A percentile compares a stretch with the other conserved stretches of the same genome.
Evolutionary conservation across 305 asterid species (phyloP).

Genomic region (Plantago coronopus): DNA sequence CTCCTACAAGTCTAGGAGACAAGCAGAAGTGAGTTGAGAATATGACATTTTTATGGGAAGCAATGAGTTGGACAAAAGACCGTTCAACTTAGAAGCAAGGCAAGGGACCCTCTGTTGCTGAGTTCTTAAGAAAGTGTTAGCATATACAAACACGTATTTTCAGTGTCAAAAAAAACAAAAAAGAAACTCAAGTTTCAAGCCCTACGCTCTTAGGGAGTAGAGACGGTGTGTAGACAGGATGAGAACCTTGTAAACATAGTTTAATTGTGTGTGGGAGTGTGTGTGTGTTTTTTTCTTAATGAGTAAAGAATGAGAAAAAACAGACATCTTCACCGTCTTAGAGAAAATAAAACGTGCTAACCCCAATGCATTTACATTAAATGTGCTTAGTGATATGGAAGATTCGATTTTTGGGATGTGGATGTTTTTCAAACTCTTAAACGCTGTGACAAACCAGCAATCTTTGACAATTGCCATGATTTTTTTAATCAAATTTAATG

Average conservation of each 20-base stretch:
- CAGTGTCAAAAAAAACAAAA: conserved; percentile 13
- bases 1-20: background rate
- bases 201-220: conserved; percentile 46
- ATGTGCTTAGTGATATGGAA: conserved; percentile 84
- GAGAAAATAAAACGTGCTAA: conserved; percentile 68
- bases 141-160: conserved; percentile 37
- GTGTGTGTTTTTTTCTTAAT: conserved; percentile 38
- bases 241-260: conserved; percentile 72
- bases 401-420: conserved; percentile 83
- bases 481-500: background rate
- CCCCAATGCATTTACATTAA: conserved; percentile 72
- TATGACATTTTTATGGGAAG: conserved; percentile 11
- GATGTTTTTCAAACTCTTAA: conserved; percentile 54
- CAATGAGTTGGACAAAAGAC: conserved; percentile 5
- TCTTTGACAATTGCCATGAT: conserved; percentile 23
- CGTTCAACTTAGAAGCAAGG: conserved; percentile 8
- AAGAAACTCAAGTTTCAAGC: conserved; percentile 39
- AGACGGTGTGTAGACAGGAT: conserved; percentile 53
- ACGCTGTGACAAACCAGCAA: conserved; percentile 23
- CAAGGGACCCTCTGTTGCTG: conserved; percentile 30
- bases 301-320: conserved; percentile 51
- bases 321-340: conserved; percentile 98
- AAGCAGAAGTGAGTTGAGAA: background rate
- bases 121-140: conserved; percentile 22
- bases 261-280: conserved; percentile 50